Percentiles rank a stretch among this genome's conserved stretches.
phyloP scores from a whole-genome alignment of 164 flowering plant species.

The Protea cynaroides region DNA sequence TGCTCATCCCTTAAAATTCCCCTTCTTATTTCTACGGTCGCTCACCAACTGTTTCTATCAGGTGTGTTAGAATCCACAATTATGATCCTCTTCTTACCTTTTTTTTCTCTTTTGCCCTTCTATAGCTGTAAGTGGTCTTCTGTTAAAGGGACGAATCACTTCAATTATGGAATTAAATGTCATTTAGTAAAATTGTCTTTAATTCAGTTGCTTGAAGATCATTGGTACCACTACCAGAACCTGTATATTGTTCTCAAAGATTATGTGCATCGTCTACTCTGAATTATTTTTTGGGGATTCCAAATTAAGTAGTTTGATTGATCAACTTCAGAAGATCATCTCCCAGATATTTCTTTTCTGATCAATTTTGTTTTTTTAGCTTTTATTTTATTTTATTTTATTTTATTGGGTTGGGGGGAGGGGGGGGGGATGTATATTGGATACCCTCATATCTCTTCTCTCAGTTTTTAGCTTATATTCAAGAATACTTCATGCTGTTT shows the following conservation, averaged over 20 bases:
- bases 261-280: too few relatives aligned
- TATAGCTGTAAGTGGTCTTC: not conserved
- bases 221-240: too few relatives aligned
- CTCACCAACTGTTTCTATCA: conserved; percentile 81
- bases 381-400: not conserved
- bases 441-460: not conserved
- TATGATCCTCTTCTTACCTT: not conserved
- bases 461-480: not conserved
- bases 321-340: not conserved
- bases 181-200: not conserved
- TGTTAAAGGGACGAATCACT: not conserved
- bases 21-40: conserved; percentile 68
- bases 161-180: not conserved
- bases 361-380: not conserved
- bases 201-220: too few relatives aligned
- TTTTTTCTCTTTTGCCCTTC: not conserved
- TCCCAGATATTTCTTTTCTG: not conserved
- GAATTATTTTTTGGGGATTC: not conserved
- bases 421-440: too few relatives aligned
- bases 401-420: too few relatives aligned
- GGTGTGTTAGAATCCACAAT: conserved; percentile 30
- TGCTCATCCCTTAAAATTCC: conserved; percentile 64
- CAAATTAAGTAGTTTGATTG: not conserved
- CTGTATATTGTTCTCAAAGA: too few relatives aligned
- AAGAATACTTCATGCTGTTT: not conserved